These are phyloP conservation scores for Malus fusca DNA, from an alignment of 306 rosid species.

Conservation along the genomic window DNA sequence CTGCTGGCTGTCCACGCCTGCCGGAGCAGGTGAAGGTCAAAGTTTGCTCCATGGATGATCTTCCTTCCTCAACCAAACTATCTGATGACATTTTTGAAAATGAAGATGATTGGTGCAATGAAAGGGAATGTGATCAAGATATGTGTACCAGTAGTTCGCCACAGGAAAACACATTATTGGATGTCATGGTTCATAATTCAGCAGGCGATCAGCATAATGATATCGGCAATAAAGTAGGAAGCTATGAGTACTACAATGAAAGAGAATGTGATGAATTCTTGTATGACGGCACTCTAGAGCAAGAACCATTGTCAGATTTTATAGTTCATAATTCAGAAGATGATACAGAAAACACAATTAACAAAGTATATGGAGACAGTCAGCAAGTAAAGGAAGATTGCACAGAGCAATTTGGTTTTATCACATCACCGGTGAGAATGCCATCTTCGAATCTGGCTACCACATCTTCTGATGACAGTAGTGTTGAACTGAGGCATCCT, in stretches of 20 bases:
- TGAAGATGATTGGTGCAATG: conserved; percentile 36
- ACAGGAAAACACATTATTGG: conserved; percentile 18
- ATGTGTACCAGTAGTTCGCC: conserved; percentile 9
- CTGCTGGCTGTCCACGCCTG: conserved; percentile 72
- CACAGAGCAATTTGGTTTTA: conserved; percentile 12
- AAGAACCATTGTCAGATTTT: conserved; percentile 21
- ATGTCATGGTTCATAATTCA: conserved; percentile 11
- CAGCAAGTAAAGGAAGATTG: conserved; percentile 13
- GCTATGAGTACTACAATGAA: conserved; percentile 24
- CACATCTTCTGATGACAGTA: neutral
- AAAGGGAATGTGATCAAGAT: conserved; percentile 27
- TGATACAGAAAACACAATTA: neutral
- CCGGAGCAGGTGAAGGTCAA: conserved; percentile 65
- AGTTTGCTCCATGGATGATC: conserved; percentile 61
- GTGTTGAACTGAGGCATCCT: conserved; percentile 19
- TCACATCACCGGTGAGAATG: conserved; percentile 3
- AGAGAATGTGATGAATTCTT: conserved; percentile 24
- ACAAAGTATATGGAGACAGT: neutral
- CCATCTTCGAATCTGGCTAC: conserved; percentile 9
- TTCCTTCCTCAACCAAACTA: conserved; percentile 49
- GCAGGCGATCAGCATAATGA: conserved; percentile 2
- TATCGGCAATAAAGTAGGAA: neutral
- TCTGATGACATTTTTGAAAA: conserved; percentile 32
- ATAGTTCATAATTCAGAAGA: conserved; percentile 10
- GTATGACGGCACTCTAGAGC: conserved; percentile 9